Base-by-base conservation (phyloP, 768 basidiomycete species). In the Boletus eberwhitei region DNA sequence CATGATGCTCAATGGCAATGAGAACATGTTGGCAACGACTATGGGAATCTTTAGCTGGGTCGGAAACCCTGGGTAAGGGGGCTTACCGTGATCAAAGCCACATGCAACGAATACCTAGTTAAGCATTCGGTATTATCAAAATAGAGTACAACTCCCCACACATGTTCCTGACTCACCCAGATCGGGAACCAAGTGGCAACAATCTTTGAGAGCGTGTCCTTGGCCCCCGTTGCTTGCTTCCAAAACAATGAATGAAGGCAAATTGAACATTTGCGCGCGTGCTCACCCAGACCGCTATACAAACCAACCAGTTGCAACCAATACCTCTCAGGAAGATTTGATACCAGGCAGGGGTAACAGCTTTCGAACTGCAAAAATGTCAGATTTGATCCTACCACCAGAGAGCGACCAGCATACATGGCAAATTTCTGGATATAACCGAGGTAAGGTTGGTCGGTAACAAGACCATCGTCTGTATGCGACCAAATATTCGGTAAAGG, bases 1-100 rank as follows among this genome's bases (percentile, higher is more conserved):
- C 79, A 88, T 83, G 34, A 89, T 87, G 9, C 85, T 78, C 36
- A 88, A 66, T 0, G 86, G 85, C 8, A 89, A 71, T 4, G 82
- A 87, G 66, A 84, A 88, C 87, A 89, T 88, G 64, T 89, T 89
- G 19, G 87, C 87, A 26, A 87, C 72, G 11, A 87, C 85, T 86
- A 43, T 16, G 42, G 35, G 32, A 31, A 48, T 32, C 17, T 46
- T 50, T 41, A 55, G 34, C 46, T 9, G n/a, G 8, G 5, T 8
- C 22, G 13, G 8, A 35, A 41, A 41, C 26, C 14, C 19, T 29
- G 19, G 29, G n/a, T 9, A 38, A 47, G 32, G 4, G 2, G 21
- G 52, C 75, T 52, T 65, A 82, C 87, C 84, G 74, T 89, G 87
- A 61, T 89, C 87, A 59, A 77, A 87, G 13, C 80, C 79, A 58